phyloP scores from a whole-genome alignment of 2,329 filamentous ascomycete genomes.

The Colletotrichum camelliae region DNA sequence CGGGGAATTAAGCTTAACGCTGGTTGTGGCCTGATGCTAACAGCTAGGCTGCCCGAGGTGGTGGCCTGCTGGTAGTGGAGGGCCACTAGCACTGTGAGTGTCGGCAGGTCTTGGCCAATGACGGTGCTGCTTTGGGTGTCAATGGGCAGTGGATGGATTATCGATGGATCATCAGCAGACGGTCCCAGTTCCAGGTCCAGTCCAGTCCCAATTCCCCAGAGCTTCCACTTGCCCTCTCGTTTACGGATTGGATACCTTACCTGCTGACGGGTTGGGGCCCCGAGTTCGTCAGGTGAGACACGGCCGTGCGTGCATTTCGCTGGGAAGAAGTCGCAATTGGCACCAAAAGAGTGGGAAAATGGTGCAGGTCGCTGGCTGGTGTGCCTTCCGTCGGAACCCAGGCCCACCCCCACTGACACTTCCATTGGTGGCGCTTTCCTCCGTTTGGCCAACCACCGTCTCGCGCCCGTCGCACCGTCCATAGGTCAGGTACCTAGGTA shows the following conservation, averaged over 20 bases:
- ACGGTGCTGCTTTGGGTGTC: not conserved
- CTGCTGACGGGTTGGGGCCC: not conserved
- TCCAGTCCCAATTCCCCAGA: not conserved
- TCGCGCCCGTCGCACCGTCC: not conserved
- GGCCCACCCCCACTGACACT: not conserved
- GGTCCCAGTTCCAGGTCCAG: not conserved
- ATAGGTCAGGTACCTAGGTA: too few relatives aligned
- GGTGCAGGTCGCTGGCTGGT: not conserved
- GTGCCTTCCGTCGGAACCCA: not conserved
- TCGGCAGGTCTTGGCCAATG: slow-evolving; percentile 4
- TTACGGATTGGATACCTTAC: not conserved
- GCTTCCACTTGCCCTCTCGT: not conserved
- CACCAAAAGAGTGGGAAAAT: not conserved
- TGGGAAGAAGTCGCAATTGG: not conserved
- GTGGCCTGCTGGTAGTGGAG: not conserved
- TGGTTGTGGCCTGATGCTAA: slow-evolving; percentile 1
- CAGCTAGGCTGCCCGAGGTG: not conserved
- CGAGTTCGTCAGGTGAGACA: not conserved
- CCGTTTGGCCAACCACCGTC: not conserved
- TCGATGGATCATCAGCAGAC: not conserved
- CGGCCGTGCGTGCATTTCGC: not conserved
- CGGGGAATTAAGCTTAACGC: slow-evolving; percentile 20
- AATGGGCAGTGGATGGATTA: not conserved
- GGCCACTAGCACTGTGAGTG: not conserved
- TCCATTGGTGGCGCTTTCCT: not conserved